Percentiles rank a stretch among this genome's conserved stretches.
phyloP scores from a whole-genome alignment of 1,284 basidiomycete genomes.

The Pseudozyma tsukubaensis region DNA sequence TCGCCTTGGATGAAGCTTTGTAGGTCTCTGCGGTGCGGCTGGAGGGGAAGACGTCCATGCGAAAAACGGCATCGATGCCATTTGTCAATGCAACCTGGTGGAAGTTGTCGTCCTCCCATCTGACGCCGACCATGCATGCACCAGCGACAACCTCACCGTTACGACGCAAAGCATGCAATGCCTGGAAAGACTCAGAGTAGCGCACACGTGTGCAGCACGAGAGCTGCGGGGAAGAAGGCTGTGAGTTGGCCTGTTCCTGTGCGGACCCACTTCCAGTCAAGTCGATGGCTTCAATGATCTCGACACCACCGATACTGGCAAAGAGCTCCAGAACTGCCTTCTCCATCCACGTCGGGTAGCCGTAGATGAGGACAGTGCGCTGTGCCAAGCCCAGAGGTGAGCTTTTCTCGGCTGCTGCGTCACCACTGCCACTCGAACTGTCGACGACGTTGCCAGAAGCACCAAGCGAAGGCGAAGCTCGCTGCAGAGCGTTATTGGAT shows the following conservation, averaged over 20 bases:
- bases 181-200: slow-evolving; percentile 52
- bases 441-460: slow-evolving; percentile 8
- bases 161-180: slow-evolving; percentile 54
- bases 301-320: slow-evolving; percentile 47
- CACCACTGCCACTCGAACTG: slow-evolving; percentile 1
- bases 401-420: slow-evolving; percentile 15
- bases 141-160: slow-evolving; percentile 54
- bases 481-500: slow-evolving; percentile 9
- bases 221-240: slow-evolving; percentile 28
- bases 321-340: slow-evolving; percentile 55
- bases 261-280: slow-evolving; percentile 43
- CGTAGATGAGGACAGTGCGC: slow-evolving; percentile 55
- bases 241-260: slow-evolving; percentile 30
- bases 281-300: slow-evolving; percentile 52
- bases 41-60: slow-evolving; percentile 47
- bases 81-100: slow-evolving; percentile 51
- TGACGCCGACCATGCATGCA: slow-evolving; percentile 55
- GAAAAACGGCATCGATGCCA: slow-evolving; percentile 56
- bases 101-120: slow-evolving; percentile 61
- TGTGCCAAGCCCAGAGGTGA: slow-evolving; percentile 38
- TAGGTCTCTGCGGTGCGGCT: slow-evolving; percentile 33
- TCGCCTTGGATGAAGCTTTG: slow-evolving; percentile 35
- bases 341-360: slow-evolving; percentile 53
- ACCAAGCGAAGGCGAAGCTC: slow-evolving; percentile 25
- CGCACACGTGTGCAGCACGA: slow-evolving; percentile 48